Percentiles rank a stretch among this genome's conserved stretches.
phyloP scores from a whole-genome alignment of 768 basidiomycete species.

The Porphyrellus cyaneotinctus region DNA sequence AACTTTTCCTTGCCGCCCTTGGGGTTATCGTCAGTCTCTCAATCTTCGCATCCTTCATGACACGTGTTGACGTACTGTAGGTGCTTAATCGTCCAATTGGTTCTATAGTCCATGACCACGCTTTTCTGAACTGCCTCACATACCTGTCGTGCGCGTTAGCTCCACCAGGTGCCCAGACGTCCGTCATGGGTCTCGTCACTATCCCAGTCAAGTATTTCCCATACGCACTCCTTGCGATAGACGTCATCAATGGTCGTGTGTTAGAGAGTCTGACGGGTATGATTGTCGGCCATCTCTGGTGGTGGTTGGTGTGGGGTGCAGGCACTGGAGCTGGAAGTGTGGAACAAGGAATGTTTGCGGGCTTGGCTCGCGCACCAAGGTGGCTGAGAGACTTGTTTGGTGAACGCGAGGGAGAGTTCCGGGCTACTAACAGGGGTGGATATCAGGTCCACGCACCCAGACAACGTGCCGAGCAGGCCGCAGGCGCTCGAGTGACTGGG shows the following conservation, averaged over 20 bases:
- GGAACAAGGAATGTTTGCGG: slow-evolving; percentile 36
- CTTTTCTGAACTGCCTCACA: slow-evolving; percentile 61
- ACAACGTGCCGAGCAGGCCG: slow-evolving; percentile 22
- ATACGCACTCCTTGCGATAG: slow-evolving; percentile 68
- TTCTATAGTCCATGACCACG: slow-evolving; percentile 53
- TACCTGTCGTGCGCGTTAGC: slow-evolving; percentile 68
- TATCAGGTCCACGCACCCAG: slow-evolving; percentile 60
- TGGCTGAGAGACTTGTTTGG: slow-evolving; percentile 56
- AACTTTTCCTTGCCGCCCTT: slow-evolving; percentile 51
- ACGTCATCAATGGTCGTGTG: slow-evolving; percentile 64
- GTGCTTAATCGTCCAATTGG: slow-evolving; percentile 58
- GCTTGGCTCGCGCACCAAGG: slow-evolving; percentile 48
- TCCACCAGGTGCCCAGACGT: slow-evolving; percentile 62
- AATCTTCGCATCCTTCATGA: neutral
- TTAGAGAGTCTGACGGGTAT: slow-evolving; percentile 61
- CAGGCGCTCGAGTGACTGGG: slow-evolving; percentile 27
- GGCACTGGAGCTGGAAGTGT: slow-evolving; percentile 38
- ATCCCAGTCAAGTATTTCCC: slow-evolving; percentile 72
- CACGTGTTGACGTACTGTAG: slow-evolving; percentile 22
- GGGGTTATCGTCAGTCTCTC: slow-evolving; percentile 54
- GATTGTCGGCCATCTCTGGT: slow-evolving; percentile 78
- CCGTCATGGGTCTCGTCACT: slow-evolving; percentile 74
- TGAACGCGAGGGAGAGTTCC: slow-evolving; percentile 30
- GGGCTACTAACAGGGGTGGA: slow-evolving; percentile 40
- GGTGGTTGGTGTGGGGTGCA: slow-evolving; percentile 62